A percentile compares a stretch with the other conserved stretches of the same genome.
Evolutionary conservation across 1,284 basidiomycete species (phyloP).

Genomic region (Sanguinoderma infundibulare): DNA sequence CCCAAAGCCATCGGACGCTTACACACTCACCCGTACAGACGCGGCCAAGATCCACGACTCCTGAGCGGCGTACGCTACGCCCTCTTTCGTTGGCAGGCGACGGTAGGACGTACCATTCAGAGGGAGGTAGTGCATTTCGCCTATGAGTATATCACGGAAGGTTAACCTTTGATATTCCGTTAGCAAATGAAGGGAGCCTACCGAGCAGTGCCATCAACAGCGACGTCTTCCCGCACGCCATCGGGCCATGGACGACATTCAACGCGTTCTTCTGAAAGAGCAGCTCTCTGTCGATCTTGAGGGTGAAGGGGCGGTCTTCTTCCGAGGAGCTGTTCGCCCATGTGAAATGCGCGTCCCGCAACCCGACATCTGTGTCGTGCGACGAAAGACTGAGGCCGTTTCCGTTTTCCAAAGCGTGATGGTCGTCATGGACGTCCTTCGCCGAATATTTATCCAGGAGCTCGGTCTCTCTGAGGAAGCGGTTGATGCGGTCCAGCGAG

Average conservation of each 20-base stretch:
- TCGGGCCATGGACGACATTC: constrained; percentile 68
- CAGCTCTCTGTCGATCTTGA: constrained; percentile 54
- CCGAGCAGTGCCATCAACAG: constrained; percentile 59
- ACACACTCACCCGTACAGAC: constrained; percentile 41
- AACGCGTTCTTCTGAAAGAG: constrained; percentile 58
- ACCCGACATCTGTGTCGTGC: constrained; percentile 35
- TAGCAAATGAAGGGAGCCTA: not conserved
- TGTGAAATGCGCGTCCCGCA: constrained; percentile 43
- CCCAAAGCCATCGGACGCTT: not conserved
- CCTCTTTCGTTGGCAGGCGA: constrained; percentile 59
- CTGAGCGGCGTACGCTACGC: constrained; percentile 75
- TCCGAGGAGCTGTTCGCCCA: constrained; percentile 34
- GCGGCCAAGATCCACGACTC: constrained; percentile 74
- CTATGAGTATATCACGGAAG: constrained; percentile 23
- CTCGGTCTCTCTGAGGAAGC: constrained; percentile 51
- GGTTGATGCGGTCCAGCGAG: constrained; percentile 47
- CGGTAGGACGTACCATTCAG: constrained; percentile 57
- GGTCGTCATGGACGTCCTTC: constrained; percentile 9
- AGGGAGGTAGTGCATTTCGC: constrained; percentile 63
- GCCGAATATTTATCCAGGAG: constrained; percentile 45
- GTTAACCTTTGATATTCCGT: not conserved
- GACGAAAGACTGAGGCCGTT: not conserved
- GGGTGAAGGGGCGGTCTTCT: constrained; percentile 43
- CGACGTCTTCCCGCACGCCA: constrained; percentile 55
- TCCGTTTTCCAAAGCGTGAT: not conserved